These are phyloP conservation scores for Ascochyta pisi DNA, from an alignment of 2,329 filamentous ascomycete species.

Conservation along the genomic window DNA sequence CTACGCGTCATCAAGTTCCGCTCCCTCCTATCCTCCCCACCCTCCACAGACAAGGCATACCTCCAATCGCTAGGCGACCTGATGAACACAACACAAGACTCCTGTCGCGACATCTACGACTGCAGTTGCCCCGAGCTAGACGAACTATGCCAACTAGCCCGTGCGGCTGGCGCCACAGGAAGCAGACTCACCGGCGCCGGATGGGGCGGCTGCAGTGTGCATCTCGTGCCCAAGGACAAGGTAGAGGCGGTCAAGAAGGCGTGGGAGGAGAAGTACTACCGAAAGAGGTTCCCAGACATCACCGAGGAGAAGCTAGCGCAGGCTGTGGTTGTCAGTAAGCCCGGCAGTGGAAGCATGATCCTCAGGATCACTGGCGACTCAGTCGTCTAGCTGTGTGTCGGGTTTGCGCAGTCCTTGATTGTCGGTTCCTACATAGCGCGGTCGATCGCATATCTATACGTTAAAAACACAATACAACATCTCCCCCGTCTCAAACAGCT, in stretches of 20 bases:
- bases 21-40: slow-evolving; percentile 66
- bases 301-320: slow-evolving; percentile 75
- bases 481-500: not conserved
- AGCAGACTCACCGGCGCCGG: slow-evolving; percentile 90
- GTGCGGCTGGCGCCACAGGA: slow-evolving; percentile 79
- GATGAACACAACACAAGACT: slow-evolving; percentile 88
- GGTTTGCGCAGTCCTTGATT: not conserved
- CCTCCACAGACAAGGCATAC: slow-evolving; percentile 65
- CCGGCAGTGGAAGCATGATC: slow-evolving; percentile 70
- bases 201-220: slow-evolving; percentile 96
- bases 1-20: slow-evolving; percentile 85
- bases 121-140: slow-evolving; percentile 95
- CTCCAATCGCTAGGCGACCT: slow-evolving; percentile 77
- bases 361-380: slow-evolving; percentile 44
- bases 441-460: not conserved
- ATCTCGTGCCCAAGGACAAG: slow-evolving; percentile 84
- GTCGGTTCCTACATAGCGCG: not conserved
- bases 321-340: slow-evolving; percentile 88
- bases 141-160: slow-evolving; percentile 80
- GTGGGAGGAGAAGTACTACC: slow-evolving; percentile 83
- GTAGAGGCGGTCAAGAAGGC: slow-evolving; percentile 79
- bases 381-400: slow-evolving; percentile 28
- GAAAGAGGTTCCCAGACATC: slow-evolving; percentile 70
- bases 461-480: not conserved
- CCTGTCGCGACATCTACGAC: slow-evolving; percentile 85